Base-by-base conservation (phyloP, 306 rosid species). In the Adenanthera pavonina region DNA sequence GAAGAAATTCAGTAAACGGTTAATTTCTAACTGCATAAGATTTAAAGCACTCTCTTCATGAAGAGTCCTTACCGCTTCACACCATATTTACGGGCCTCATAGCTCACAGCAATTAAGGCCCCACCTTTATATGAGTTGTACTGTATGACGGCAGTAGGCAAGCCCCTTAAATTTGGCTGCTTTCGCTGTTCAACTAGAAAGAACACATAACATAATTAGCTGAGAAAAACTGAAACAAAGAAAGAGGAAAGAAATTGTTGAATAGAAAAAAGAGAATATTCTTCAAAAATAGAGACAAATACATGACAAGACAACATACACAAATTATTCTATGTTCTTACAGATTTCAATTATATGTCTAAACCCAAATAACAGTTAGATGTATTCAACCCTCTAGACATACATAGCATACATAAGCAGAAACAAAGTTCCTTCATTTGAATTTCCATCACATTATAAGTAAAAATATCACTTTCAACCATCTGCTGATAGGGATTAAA, bases 51-150 rank as follows among this genome's bases (percentile, higher is more conserved):
- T 3, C 8, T 43, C 60, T 64, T 52, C 40, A 69, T 44, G 33
- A 25, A 67, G 49, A 49, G 41, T 53, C 49, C 48, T 19, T 85
- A 95, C 99, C 97, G 97, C 81, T 89, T 95, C 66, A 95, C 97
- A 52, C 99, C 99, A 53, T 9, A 86, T 30, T 77, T 82, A 57
- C 97, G 98, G 80, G 99, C 99, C 85, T 95, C 99, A 56, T 95
- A 95, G 87, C 98, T 89, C 30, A 95, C 99, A 76, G 99, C 99
- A 85, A 95, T 93, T 87, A 95, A 89, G 56, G 85, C 86, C 17
- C 99, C 99, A 66, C 99, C 99, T 86, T 95, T 92, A 84, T 91
- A 93, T 56, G 97, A 87, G 67, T 93, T 95, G 86, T 92, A 95
- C 79, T 95, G 99, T 51, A 95, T 91, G 25, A 95, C 99, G 48